Conservation (phyloP, 2,329 filamentous ascomycete species). For the Apiospora koreana region DNA sequence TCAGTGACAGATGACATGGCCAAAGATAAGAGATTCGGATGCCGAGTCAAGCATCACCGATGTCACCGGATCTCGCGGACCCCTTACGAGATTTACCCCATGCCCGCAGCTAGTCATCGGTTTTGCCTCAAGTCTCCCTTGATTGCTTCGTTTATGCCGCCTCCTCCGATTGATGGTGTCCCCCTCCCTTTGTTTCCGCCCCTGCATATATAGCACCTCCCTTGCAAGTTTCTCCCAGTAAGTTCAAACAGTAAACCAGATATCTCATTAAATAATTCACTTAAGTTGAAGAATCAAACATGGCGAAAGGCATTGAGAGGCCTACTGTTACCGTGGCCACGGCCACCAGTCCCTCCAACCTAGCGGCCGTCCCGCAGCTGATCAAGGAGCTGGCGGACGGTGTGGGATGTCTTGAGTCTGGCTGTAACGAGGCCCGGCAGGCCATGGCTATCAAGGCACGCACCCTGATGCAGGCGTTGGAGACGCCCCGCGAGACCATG, state of each 20-base stretch:
- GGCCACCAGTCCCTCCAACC: neutral
- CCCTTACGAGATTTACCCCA: neutral
- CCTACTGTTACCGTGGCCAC: neutral
- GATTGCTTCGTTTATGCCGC: neutral
- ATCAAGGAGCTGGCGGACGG: conserved; percentile 15
- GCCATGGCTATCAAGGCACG: conserved; percentile 37
- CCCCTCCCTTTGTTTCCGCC: neutral
- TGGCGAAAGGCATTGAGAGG: neutral
- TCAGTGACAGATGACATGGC: neutral
- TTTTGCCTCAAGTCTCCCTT: neutral
- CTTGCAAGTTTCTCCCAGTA: neutral
- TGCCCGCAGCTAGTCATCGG: neutral
- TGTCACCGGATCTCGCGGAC: neutral
- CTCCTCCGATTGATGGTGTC: neutral
- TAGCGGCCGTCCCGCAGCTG: conserved; percentile 9
- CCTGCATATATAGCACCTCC: neutral
- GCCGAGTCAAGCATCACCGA: neutral
- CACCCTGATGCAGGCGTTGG: conserved; percentile 35
- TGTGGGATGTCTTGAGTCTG: neutral
- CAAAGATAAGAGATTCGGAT: neutral
- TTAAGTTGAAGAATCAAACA: neutral
- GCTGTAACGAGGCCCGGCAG: conserved; percentile 24
- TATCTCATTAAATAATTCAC: too few species aligned
- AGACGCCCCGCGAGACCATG: conserved; percentile 51
- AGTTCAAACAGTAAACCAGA: neutral